phyloP scores from a whole-genome alignment of 2,329 filamentous ascomycete species.

The Bipolaris gigantea region DNA sequence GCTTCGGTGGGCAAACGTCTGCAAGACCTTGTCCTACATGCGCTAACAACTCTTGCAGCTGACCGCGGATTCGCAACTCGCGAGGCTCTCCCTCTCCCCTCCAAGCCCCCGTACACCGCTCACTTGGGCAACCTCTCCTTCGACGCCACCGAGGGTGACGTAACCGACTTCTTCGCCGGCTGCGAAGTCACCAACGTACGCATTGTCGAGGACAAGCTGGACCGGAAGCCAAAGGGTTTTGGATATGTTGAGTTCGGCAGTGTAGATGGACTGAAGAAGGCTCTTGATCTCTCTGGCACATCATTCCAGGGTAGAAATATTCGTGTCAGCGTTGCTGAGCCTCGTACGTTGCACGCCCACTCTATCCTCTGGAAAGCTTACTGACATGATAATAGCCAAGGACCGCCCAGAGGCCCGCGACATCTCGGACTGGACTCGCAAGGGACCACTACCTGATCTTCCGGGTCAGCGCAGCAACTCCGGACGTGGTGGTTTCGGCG shows the following conservation, averaged over 20 bases:
- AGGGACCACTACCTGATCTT: constrained; percentile 80
- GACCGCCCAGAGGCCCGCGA: constrained; percentile 81
- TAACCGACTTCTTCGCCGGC: constrained; percentile 80
- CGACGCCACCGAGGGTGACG: constrained; percentile 81
- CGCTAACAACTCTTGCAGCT: constrained; percentile 24
- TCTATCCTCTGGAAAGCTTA: neutral
- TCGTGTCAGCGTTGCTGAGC: constrained; percentile 93
- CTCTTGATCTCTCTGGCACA: constrained; percentile 77
- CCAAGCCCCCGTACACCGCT: constrained; percentile 91
- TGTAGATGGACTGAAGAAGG: constrained; percentile 87
- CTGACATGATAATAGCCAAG: constrained; percentile 65
- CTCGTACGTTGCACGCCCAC: constrained; percentile 67
- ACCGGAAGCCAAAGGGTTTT: constrained; percentile 94
- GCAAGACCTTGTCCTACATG: constrained; percentile 5
- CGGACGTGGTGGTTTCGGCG: constrained; percentile 48
- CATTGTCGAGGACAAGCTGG: constrained; percentile 94
- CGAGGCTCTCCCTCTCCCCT: constrained; percentile 82
- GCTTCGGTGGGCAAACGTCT: constrained; percentile 41
- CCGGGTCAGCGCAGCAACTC: constrained; percentile 60
- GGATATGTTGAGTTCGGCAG: constrained; percentile 94
- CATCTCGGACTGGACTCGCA: constrained; percentile 87
- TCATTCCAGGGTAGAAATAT: constrained; percentile 87
- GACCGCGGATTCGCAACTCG: constrained; percentile 51
- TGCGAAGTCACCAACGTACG: constrained; percentile 89
- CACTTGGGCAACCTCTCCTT: constrained; percentile 97